A percentile compares a stretch with the other conserved stretches of the same genome.
These are phyloP conservation scores for Aspergillus ostianus DNA, from an alignment of 495 filamentous ascomycete genomes.

Conservation along the genomic window DNA sequence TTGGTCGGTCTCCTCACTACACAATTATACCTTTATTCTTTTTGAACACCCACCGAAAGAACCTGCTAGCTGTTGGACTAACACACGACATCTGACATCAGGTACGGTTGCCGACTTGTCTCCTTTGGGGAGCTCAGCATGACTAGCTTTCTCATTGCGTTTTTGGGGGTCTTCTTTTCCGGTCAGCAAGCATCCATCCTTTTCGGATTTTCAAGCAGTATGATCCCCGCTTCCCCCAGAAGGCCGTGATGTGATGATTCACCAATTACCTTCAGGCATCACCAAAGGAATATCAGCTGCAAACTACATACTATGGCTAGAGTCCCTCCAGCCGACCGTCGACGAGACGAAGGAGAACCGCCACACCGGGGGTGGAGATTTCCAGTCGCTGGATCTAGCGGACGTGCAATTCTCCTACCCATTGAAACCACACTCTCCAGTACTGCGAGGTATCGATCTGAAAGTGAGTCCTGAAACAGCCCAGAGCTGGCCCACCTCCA, in stretches of 20 bases:
- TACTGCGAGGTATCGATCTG: conserved; percentile 25
- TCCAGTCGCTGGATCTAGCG: conserved; percentile 1
- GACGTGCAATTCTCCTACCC: conserved; percentile 14
- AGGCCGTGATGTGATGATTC: no score
- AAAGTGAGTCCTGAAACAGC: conserved; percentile 43
- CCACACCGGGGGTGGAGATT: no score
- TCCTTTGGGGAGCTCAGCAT: conserved; percentile 41
- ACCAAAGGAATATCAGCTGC: background rate
- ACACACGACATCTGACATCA: no score
- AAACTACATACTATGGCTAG: conserved; percentile 47
- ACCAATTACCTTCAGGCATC: conserved; percentile 15
- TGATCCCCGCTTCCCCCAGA: no score
- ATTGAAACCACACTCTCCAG: background rate
- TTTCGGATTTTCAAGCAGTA: conserved; percentile 33
- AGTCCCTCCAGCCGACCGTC: conserved; percentile 33
- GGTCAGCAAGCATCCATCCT: conserved; percentile 45
- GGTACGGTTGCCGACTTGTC: conserved; percentile 28
- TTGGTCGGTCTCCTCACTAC: conserved; percentile 21
- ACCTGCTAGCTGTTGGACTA: no score
- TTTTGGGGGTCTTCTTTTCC: conserved; percentile 50
- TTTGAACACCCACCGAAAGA: no score
- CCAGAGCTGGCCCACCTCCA: conserved; percentile 18
- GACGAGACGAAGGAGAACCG: conserved; percentile 13
- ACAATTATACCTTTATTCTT: no score
- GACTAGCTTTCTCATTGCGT: conserved; percentile 50